phyloP scores from a whole-genome alignment of 805 yeast genomes.

The Candida dajiaensis region DNA sequence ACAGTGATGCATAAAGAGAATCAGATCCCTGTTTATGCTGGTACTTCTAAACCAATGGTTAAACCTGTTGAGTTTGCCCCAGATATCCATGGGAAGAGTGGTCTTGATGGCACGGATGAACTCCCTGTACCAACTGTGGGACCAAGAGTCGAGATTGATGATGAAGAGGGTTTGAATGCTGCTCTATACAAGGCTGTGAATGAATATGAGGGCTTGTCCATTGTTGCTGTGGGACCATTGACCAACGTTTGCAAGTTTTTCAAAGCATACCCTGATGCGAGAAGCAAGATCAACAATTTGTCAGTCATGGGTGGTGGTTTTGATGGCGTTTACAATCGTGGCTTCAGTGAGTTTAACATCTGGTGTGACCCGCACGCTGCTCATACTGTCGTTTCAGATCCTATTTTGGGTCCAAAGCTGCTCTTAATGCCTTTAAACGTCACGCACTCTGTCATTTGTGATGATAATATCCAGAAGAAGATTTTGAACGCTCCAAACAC shows the following conservation, averaged over 20 bases:
- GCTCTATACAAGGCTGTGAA: slow-evolving; percentile 33
- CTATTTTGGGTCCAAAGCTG: slow-evolving; percentile 37
- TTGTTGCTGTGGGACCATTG: slow-evolving; percentile 73
- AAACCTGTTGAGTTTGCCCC: slow-evolving; percentile 48
- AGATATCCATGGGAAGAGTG: slow-evolving; percentile 67
- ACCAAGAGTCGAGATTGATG: slow-evolving; percentile 28
- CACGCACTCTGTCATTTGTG: slow-evolving; percentile 61
- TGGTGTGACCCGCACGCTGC: slow-evolving; percentile 77
- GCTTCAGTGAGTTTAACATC: slow-evolving; percentile 70
- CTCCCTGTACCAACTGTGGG: slow-evolving; percentile 43
- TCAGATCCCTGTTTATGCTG: slow-evolving; percentile 59
- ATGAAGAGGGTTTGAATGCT: slow-evolving; percentile 35
- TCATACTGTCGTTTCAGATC: slow-evolving; percentile 43
- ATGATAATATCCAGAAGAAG: slow-evolving; percentile 31
- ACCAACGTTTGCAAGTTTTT: slow-evolving; percentile 65
- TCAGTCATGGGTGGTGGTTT: slow-evolving; percentile 76
- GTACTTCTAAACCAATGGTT: slow-evolving; percentile 52
- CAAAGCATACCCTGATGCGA: slow-evolving; percentile 46
- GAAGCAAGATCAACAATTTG: slow-evolving; percentile 41
- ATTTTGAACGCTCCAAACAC: slow-evolving; percentile 31
- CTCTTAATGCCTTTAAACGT: slow-evolving; percentile 61
- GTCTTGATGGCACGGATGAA: slow-evolving; percentile 68
- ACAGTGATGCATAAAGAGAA: slow-evolving; percentile 45
- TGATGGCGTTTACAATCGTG: slow-evolving; percentile 24
- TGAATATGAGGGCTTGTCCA: slow-evolving; percentile 42